A percentile compares a stretch with the other conserved stretches of the same genome.
phyloP scores from a whole-genome alignment of 208 protist species.

The Phytomonas francai region DNA sequence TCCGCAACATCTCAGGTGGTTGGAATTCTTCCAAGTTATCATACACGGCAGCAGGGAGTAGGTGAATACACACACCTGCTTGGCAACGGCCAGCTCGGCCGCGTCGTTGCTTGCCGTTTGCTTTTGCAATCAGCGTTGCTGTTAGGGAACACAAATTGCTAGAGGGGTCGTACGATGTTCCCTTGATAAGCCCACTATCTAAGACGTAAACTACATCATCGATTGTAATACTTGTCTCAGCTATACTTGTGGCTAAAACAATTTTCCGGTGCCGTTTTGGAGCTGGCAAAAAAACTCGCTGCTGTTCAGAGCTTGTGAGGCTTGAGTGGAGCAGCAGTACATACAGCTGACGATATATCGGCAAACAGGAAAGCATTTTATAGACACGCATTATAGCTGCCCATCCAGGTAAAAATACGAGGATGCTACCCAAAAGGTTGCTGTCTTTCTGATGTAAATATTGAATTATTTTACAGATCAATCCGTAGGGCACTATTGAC shows the following conservation, averaged over 20 bases:
- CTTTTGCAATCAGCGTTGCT: slow-evolving; percentile 72
- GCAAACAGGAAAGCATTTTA: slow-evolving; percentile 37
- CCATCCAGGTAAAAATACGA: slow-evolving; percentile 89
- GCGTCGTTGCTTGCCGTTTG: slow-evolving; percentile 82
- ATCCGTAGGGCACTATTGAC: slow-evolving; percentile 58
- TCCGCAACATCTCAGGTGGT: slow-evolving; percentile 88
- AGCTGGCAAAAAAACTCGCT: slow-evolving; percentile 85
- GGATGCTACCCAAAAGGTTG: slow-evolving; percentile 56
- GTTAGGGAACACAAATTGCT: slow-evolving; percentile 74
- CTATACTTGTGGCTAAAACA: slow-evolving; percentile 95
- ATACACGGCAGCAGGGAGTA: slow-evolving; percentile 67
- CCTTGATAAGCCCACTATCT: slow-evolving; percentile 92
- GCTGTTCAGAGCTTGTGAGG: slow-evolving; percentile 84
- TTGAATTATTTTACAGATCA: slow-evolving; percentile 53
- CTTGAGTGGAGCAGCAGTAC: slow-evolving; percentile 87
- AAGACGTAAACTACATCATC: slow-evolving; percentile 94
- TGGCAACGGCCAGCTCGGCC: slow-evolving; percentile 90
- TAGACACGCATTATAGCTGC: slow-evolving; percentile 72
- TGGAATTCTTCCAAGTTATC: slow-evolving; percentile 87
- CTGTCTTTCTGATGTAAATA: slow-evolving; percentile 35
- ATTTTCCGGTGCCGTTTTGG: slow-evolving; percentile 82
- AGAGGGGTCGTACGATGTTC: slow-evolving; percentile 73
- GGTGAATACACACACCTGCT: slow-evolving; percentile 72
- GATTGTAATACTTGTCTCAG: slow-evolving; percentile 96
- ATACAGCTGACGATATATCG: slow-evolving; percentile 41